These are phyloP conservation scores for Cordia subcordata DNA, from an alignment of 257 asterid genomes.

Conservation along the genomic window DNA sequence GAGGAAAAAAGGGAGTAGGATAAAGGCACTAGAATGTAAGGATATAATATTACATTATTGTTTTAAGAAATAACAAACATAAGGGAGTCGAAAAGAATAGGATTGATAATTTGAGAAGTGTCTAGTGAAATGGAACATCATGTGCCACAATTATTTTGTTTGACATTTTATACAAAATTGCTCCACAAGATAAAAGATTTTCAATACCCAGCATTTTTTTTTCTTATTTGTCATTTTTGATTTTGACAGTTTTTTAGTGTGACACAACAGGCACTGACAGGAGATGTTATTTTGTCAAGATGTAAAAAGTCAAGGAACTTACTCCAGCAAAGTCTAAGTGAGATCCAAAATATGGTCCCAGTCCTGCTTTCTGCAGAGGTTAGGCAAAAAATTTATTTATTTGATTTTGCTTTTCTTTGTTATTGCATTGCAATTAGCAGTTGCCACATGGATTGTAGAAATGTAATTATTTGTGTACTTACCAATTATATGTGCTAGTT, in stretches of 20 bases:
- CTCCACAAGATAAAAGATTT: background rate
- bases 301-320: slow-evolving; percentile 55
- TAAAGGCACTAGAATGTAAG: too few species aligned
- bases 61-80: too few species aligned
- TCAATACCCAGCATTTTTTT: slow-evolving; percentile 1
- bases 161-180: too few species aligned
- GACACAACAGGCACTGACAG: slow-evolving; percentile 70
- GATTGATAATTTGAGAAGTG: too few species aligned
- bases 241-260: background rate
- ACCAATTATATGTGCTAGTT: too few species aligned
- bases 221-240: too few species aligned
- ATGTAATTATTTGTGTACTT: too few species aligned
- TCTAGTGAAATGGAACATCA: too few species aligned
- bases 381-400: slow-evolving; percentile 9
- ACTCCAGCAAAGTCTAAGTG: slow-evolving; percentile 64
- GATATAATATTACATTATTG: too few species aligned
- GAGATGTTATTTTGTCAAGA: slow-evolving; percentile 66
- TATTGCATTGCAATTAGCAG: background rate
- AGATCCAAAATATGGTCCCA: slow-evolving; percentile 70
- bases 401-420: background rate
- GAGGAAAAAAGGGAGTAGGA: too few species aligned
- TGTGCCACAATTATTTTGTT: too few species aligned
- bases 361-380: slow-evolving; percentile 72
- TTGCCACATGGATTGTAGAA: background rate
- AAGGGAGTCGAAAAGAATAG: too few species aligned